Evolutionary conservation across 2,329 filamentous ascomycete species (phyloP).

Genomic region (Hymenoscyphus infarciens): DNA sequence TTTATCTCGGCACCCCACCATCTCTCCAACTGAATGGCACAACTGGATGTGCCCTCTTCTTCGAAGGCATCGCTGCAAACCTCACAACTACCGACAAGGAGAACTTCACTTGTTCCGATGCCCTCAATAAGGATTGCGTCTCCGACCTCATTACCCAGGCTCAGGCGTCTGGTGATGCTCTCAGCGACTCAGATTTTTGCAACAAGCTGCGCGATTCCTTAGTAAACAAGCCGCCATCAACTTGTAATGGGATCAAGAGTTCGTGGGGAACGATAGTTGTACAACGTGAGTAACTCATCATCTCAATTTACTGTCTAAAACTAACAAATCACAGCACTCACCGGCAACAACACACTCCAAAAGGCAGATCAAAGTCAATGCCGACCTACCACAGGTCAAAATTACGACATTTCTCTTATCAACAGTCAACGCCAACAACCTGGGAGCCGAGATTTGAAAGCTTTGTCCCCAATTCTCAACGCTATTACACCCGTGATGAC

Average conservation of each 20-base stretch:
- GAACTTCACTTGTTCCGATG: slow-evolving; percentile 4
- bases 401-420: background rate
- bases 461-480: background rate
- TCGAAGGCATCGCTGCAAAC: slow-evolving; percentile 2
- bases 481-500: slow-evolving; percentile 1
- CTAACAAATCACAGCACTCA: background rate
- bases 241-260: slow-evolving; percentile 1
- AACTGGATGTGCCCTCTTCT: slow-evolving; percentile 2
- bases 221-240: background rate
- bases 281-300: background rate
- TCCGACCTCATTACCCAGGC: background rate
- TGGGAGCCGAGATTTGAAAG: background rate
- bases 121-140: background rate
- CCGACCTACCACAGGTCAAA: slow-evolving; percentile 3
- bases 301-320: background rate
- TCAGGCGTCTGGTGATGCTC: background rate
- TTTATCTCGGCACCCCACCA: slow-evolving; percentile 3
- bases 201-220: slow-evolving; percentile 2
- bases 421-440: background rate
- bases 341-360: background rate
- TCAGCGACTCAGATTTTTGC: slow-evolving; percentile 1
- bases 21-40: background rate
- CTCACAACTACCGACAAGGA: background rate
- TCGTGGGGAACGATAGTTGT: slow-evolving; percentile 1
- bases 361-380: slow-evolving; percentile 5